Base-by-base conservation (phyloP, 805 yeast genomes). In the Cyberlindnera amylophila region DNA sequence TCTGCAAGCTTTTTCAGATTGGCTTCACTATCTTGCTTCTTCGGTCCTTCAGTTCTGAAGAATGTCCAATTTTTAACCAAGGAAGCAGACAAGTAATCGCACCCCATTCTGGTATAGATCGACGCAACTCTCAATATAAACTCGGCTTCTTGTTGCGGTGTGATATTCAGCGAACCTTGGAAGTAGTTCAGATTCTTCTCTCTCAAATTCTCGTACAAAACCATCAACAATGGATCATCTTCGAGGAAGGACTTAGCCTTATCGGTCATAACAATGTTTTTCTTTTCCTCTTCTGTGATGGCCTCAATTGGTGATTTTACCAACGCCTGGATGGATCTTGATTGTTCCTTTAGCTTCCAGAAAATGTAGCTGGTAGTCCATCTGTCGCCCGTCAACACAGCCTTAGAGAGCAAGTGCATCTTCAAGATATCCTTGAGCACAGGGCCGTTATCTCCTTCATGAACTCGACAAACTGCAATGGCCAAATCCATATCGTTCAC, bases 61-160 rank as follows among this genome's bases (percentile, higher is more conserved):
- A 88, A 89, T 24, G 65, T 64, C 96, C 96, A 90, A 46, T 75
- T 77, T 36, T 68, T 69, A 2, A 83, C 67, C 35, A 89, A 59
- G 39, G 78, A 72, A 18, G 86, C 57, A 0, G 89, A 80, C 32
- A 91, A 61, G 46, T 80, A 76, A 54, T 90, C 95, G 64, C 98
- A 90, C 0, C 98, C 98, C 96, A 90, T 87, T 44, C 95, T 70
- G 13, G 78, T 71, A 55, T 88, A 86, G 47, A 88, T 82, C 29
- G 73, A 66, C 7, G 85, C 72, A 7, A 82, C 82, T 48, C 80
- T 76, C 11, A 76, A 54, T 13, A 89, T 72, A 54, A 82, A 81
- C 4, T 71, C 67, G 42, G 75, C 77, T 54, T 91, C 97, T 4
- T 56, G 41, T 10, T 50, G 63, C 9, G 77, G 61, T 7, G 70